A percentile compares a stretch with the other conserved stretches of the same genome.
phyloP scores from a whole-genome alignment of 495 filamentous ascomycete species.

The Chlorociboria aeruginascens region DNA sequence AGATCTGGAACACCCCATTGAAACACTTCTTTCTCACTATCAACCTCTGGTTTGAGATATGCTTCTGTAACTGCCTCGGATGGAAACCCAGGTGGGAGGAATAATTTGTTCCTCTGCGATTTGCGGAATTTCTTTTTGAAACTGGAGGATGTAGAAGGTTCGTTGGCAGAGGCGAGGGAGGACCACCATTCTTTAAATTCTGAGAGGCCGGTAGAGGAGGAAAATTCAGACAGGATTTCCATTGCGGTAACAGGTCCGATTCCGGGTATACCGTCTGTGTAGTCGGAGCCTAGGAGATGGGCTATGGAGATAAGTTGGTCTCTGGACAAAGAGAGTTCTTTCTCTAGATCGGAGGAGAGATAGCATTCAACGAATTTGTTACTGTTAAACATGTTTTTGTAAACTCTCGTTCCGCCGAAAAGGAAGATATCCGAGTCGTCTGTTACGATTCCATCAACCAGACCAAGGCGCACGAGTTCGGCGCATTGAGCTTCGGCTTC shows the following conservation, averaged over 20 bases:
- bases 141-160: slow-evolving; percentile 38
- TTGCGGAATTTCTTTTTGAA: slow-evolving; percentile 81
- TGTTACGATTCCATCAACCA: slow-evolving; percentile 97
- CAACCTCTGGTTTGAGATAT: slow-evolving; percentile 78
- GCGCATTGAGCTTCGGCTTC: slow-evolving; percentile 98
- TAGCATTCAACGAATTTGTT: slow-evolving; percentile 98
- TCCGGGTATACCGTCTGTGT: slow-evolving; percentile 81
- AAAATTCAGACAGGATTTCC: slow-evolving; percentile 87
- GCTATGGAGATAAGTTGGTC: slow-evolving; percentile 76
- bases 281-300: slow-evolving; percentile 84
- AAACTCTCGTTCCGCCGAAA: slow-evolving; percentile 89
- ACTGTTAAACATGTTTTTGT: slow-evolving; percentile 99
- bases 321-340: slow-evolving; percentile 75
- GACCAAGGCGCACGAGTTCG: slow-evolving; percentile 67
- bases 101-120: slow-evolving; percentile 63
- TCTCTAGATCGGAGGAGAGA: slow-evolving; percentile 72
- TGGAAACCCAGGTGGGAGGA: slow-evolving; percentile 70
- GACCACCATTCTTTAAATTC: slow-evolving; percentile 83
- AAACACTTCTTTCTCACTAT: slow-evolving; percentile 62
- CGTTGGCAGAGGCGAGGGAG: slow-evolving; percentile 33
- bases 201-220: slow-evolving; percentile 33
- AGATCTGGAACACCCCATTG: slow-evolving; percentile 94
- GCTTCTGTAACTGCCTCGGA: slow-evolving; percentile 62
- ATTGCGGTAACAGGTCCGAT: slow-evolving; percentile 89
- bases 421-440: slow-evolving; percentile 96